These are phyloP conservation scores for Suhomyces yuchorum DNA, from an alignment of 1,139 yeast species.

Conservation along the genomic window DNA sequence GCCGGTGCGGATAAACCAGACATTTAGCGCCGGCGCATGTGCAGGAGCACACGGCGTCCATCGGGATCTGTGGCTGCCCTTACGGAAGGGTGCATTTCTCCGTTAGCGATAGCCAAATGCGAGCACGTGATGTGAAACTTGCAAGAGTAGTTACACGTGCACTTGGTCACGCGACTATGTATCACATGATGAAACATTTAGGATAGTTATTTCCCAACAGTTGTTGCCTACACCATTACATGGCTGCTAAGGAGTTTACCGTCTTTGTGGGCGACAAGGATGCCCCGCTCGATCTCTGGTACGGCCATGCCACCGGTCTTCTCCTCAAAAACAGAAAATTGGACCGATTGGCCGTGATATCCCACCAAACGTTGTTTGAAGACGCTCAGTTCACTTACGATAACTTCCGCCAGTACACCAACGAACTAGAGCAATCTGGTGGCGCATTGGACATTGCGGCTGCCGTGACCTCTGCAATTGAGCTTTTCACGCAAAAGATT, in stretches of 20 bases:
- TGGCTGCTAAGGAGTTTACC: slow-evolving; percentile 34
- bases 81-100: background rate
- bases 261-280: slow-evolving; percentile 55
- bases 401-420: slow-evolving; percentile 19
- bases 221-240: background rate
- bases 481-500: slow-evolving; percentile 31
- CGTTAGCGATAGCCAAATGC: too few relatives aligned
- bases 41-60: background rate
- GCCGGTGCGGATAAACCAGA: background rate
- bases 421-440: background rate
- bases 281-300: slow-evolving; percentile 33
- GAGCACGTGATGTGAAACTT: too few relatives aligned
- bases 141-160: too few relatives aligned
- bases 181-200: too few relatives aligned
- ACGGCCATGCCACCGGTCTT: slow-evolving; percentile 46
- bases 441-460: slow-evolving; percentile 23
- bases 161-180: too few relatives aligned
- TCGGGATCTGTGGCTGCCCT: background rate
- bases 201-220: too few relatives aligned
- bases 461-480: slow-evolving; percentile 34
- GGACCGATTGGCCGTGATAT: slow-evolving; percentile 53
- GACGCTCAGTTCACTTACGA: slow-evolving; percentile 29
- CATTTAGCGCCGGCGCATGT: background rate
- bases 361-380: slow-evolving; percentile 22
- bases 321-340: slow-evolving; percentile 55